phyloP scores from a whole-genome alignment of 2,329 filamentous ascomycete genomes.

The Cladosporium oxysporum region DNA sequence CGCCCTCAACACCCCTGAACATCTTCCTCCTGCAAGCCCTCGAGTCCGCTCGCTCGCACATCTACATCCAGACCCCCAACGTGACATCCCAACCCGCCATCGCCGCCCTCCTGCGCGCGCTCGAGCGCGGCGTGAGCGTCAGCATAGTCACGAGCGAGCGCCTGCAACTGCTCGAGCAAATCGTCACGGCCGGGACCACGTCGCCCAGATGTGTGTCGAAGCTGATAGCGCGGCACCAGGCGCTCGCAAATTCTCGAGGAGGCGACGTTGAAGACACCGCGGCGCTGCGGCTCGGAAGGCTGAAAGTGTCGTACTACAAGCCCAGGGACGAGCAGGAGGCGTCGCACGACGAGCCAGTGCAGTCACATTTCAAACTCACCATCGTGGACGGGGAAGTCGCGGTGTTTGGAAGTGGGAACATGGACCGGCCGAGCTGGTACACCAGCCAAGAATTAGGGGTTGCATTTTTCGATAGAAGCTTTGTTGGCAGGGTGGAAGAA shows the following conservation, averaged over 20 bases:
- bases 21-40: slow-evolving; percentile 63
- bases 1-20: slow-evolving; percentile 69
- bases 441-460: slow-evolving; percentile 83
- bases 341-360: slow-evolving; percentile 56
- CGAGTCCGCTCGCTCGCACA: slow-evolving; percentile 55
- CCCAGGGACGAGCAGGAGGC: slow-evolving; percentile 32
- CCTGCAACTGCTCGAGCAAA: slow-evolving; percentile 66
- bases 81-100: slow-evolving; percentile 69
- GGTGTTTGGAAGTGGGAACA: slow-evolving; percentile 77
- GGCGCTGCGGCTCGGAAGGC: slow-evolving; percentile 46
- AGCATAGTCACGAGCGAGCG: slow-evolving; percentile 37
- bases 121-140: slow-evolving; percentile 68
- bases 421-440: slow-evolving; percentile 83
- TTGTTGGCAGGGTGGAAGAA: slow-evolving; percentile 36
- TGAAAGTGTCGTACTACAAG: slow-evolving; percentile 63
- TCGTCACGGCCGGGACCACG: slow-evolving; percentile 76
- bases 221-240: slow-evolving; percentile 59
- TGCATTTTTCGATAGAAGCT: slow-evolving; percentile 49
- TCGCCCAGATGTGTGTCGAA: slow-evolving; percentile 65
- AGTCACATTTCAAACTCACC: slow-evolving; percentile 76
- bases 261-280: slow-evolving; percentile 48
- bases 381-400: slow-evolving; percentile 69
- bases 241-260: slow-evolving; percentile 24
- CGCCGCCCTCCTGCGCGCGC: slow-evolving; percentile 59
- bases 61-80: slow-evolving; percentile 77